Evolutionary conservation across 345 rosid genomes (phyloP).

Genomic region (Eucalyptus melliodora): DNA sequence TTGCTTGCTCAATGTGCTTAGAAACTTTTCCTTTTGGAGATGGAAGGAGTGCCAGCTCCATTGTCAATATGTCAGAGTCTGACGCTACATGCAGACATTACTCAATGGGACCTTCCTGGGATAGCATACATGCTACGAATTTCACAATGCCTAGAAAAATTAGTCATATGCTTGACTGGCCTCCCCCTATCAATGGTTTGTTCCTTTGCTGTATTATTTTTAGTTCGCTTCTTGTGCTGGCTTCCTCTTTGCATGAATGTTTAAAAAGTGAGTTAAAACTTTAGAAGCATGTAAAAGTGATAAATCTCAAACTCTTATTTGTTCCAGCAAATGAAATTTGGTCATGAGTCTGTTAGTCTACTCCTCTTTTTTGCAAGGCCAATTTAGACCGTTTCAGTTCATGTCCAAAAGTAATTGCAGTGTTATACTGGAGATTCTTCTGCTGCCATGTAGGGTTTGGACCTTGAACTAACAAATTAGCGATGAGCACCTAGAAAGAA

Average conservation of each 20-base stretch:
- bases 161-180: background rate
- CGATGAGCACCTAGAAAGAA: background rate
- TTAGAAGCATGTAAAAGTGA: no score
- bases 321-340: background rate
- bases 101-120: background rate
- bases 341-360: background rate
- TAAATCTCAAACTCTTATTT: background rate
- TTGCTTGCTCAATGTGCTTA: background rate
- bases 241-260: no score
- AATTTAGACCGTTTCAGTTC: background rate
- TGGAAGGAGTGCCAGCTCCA: background rate
- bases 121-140: background rate
- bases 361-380: background rate
- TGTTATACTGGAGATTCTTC: background rate
- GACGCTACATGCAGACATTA: background rate
- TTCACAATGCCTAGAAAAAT: background rate
- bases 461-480: background rate
- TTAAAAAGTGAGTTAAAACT: background rate
- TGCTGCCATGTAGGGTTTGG: background rate
- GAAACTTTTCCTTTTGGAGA: background rate
- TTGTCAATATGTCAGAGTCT: background rate
- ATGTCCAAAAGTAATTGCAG: background rate
- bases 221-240: background rate
- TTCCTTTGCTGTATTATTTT: background rate
- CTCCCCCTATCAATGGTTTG: background rate